Conservation (phyloP, 2,329 filamentous ascomycete genomes). For the Pseudonectria buxi region DNA sequence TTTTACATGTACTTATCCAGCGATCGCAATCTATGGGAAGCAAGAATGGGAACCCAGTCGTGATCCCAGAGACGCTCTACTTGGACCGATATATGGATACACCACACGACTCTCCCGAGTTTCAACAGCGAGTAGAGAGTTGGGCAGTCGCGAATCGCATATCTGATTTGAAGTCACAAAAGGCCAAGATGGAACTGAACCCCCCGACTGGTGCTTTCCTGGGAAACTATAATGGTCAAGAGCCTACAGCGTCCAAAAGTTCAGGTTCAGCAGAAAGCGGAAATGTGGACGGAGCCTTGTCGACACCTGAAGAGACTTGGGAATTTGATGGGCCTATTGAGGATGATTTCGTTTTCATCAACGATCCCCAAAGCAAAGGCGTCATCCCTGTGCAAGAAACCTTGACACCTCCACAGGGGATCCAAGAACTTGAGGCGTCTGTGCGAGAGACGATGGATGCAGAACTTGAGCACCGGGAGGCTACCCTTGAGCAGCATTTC, state of each 20-base stretch:
- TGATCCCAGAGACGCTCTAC: conserved; percentile 74
- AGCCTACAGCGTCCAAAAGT: background rate
- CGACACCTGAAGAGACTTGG: conserved; percentile 24
- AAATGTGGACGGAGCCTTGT: conserved; percentile 1
- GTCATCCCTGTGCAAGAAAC: background rate
- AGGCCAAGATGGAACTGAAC: conserved; percentile 20
- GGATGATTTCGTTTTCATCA: conserved; percentile 29
- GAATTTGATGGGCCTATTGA: conserved; percentile 33
- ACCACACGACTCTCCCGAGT: conserved; percentile 51
- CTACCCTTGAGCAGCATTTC: conserved; percentile 21
- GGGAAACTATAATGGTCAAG: conserved; percentile 14
- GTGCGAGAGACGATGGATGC: conserved; percentile 40
- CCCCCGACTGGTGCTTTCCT: conserved; percentile 22
- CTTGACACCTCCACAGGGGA: conserved; percentile 7
- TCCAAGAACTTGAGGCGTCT: conserved; percentile 16
- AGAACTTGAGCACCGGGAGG: conserved; percentile 29
- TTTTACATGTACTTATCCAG: conserved; percentile 86
- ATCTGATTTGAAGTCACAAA: conserved; percentile 41
- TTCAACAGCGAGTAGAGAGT: conserved; percentile 57
- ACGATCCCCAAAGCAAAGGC: conserved; percentile 6
- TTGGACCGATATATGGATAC: conserved; percentile 83
- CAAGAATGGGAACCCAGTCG: conserved; percentile 72
- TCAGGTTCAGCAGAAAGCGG: conserved; percentile 1
- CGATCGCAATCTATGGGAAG: conserved; percentile 66
- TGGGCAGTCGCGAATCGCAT: conserved; percentile 70